These are phyloP conservation scores for Fraxinus baroniana DNA, from an alignment of 305 asterid species.

Conservation along the genomic window DNA sequence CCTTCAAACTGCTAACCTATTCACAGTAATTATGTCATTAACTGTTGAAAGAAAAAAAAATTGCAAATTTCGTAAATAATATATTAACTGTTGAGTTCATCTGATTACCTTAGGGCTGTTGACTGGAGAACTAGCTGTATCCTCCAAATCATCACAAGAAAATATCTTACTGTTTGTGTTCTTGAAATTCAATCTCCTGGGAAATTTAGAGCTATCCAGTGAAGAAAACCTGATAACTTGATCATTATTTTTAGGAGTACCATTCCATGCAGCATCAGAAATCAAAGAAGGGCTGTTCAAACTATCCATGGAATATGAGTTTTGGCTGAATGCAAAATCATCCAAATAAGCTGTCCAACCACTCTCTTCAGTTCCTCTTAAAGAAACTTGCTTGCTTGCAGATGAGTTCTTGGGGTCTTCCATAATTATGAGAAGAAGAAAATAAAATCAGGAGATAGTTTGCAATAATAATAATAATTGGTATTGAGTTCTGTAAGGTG, in stretches of 20 bases:
- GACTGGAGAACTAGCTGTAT: conserved; percentile 62
- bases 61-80: not conserved
- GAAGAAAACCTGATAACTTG: not conserved
- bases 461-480: not conserved
- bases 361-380: conserved; percentile 25
- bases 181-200: conserved; percentile 43
- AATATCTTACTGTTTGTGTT: conserved; percentile 27
- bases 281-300: conserved; percentile 32
- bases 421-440: conserved; percentile 13
- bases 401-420: conserved; percentile 20
- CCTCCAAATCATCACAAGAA: conserved; percentile 49
- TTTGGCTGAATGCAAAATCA: conserved; percentile 26
- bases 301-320: not conserved
- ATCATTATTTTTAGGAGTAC: not conserved
- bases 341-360: conserved; percentile 42
- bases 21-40: not conserved
- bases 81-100: not conserved
- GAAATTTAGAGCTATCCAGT: not conserved
- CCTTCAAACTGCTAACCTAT: conserved; percentile 45
- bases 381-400: not conserved
- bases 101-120: conserved; percentile 38
- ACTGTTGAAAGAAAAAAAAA: not conserved
- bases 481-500: not conserved
- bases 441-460: not conserved
- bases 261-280: conserved; percentile 58